Evolutionary conservation across 768 basidiomycete genomes (phyloP).

Genomic region (Trametopsis cervina): DNA sequence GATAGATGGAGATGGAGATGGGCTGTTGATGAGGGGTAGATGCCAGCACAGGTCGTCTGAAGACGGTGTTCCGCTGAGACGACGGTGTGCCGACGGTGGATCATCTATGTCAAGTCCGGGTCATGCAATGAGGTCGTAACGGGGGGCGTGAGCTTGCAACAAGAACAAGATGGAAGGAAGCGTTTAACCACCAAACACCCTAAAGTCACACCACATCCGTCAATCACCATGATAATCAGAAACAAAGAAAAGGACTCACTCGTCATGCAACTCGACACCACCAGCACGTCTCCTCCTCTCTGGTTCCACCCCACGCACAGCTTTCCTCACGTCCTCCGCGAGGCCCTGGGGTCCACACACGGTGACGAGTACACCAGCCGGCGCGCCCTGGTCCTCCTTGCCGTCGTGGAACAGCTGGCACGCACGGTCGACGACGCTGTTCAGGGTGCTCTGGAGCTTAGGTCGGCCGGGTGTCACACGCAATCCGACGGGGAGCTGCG

Average conservation of each 20-base stretch:
- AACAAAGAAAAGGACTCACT: constrained; percentile 23
- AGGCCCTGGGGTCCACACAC: constrained; percentile 36
- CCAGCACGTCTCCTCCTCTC: constrained; percentile 29
- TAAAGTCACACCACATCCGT: neutral
- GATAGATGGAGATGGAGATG: neutral
- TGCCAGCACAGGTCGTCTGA: neutral
- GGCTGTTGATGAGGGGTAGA: neutral
- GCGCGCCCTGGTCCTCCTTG: constrained; percentile 4
- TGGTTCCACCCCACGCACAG: constrained; percentile 29
- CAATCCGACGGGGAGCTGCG: constrained; percentile 23
- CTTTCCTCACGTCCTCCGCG: constrained; percentile 30
- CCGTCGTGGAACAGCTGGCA: constrained; percentile 12
- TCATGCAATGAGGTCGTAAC: neutral
- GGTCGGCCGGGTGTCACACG: constrained; percentile 26
- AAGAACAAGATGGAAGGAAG: neutral
- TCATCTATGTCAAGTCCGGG: no score
- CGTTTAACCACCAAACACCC: constrained; percentile 15
- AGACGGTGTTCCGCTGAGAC: neutral
- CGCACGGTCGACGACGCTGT: constrained; percentile 20
- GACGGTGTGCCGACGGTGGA: no score
- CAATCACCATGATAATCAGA: neutral
- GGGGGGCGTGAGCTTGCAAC: neutral
- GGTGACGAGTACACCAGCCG: constrained; percentile 33
- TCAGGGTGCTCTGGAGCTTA: constrained; percentile 13
- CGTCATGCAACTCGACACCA: constrained; percentile 35